Evolutionary conservation across 2,329 filamentous ascomycete species (phyloP).

Genomic region (Aspergillus fumigatus): DNA sequence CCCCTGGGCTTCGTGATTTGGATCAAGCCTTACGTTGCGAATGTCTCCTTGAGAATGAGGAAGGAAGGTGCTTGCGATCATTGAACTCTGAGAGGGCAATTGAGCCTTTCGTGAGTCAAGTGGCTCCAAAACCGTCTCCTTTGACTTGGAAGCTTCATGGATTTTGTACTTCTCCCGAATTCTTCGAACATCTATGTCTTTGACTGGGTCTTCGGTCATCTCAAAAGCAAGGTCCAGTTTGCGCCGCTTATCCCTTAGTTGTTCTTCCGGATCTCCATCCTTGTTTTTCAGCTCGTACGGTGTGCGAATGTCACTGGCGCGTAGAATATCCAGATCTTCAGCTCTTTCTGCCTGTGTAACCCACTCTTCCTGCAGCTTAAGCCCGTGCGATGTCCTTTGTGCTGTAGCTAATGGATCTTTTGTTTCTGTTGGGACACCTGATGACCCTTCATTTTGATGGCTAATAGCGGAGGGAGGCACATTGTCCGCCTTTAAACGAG

Average conservation of each 20-base stretch:
- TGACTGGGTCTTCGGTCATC: conserved; percentile 9
- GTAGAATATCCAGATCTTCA: conserved; percentile 31
- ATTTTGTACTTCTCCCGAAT: conserved; percentile 19
- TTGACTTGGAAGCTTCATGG: conserved; percentile 6
- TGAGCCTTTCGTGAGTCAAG: neutral
- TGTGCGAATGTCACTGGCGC: conserved; percentile 34
- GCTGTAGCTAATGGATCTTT: neutral
- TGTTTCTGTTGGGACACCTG: neutral
- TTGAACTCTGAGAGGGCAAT: neutral
- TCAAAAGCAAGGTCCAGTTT: conserved; percentile 20
- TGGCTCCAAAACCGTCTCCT: neutral
- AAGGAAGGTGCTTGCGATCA: neutral
- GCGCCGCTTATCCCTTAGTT: conserved; percentile 14
- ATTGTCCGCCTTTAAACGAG: neutral
- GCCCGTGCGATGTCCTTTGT: neutral
- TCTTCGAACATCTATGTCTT: conserved; percentile 15
- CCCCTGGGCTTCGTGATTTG: neutral
- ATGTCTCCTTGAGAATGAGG: neutral
- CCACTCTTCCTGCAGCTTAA: conserved; percentile 2
- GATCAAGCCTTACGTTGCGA: neutral
- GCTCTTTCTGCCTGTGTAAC: conserved; percentile 16
- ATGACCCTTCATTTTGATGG: neutral
- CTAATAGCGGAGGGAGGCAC: neutral
- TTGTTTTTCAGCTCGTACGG: conserved; percentile 20
- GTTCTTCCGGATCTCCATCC: conserved; percentile 15